Conservation (phyloP, 2,329 filamentous ascomycete genomes). For the Gaeumannomyces tritici region DNA sequence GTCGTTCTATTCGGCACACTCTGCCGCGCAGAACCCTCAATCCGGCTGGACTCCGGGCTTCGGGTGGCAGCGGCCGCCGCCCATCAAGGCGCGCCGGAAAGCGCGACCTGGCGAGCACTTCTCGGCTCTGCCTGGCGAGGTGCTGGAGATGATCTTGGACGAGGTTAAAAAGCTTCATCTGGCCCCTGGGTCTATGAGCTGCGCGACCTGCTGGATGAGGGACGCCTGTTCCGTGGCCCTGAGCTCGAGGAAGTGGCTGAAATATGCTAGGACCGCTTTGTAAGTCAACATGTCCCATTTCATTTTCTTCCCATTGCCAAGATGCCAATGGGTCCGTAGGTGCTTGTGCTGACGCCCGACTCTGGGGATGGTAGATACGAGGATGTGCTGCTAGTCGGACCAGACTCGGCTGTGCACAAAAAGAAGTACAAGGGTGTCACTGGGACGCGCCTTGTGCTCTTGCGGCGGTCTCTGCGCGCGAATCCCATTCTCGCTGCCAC, state of each 20-base stretch:
- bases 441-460: slow-evolving; percentile 42
- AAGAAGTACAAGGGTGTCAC: slow-evolving; percentile 41
- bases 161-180: slow-evolving; percentile 44
- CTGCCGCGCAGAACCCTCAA: slow-evolving; percentile 1
- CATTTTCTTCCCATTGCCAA: too few relatives aligned
- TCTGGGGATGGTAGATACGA: slow-evolving; percentile 27
- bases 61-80: slow-evolving; percentile 20
- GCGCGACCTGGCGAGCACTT: slow-evolving; percentile 41
- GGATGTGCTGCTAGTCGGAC: slow-evolving; percentile 47
- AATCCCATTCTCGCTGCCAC: slow-evolving; percentile 42
- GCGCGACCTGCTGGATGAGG: slow-evolving; percentile 57
- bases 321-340: too few relatives aligned
- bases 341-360: not conserved
- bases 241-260: slow-evolving; percentile 40
- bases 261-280: slow-evolving; percentile 39
- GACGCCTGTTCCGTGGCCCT: slow-evolving; percentile 43
- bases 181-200: slow-evolving; percentile 36
- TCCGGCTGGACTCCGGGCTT: slow-evolving; percentile 7
- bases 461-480: slow-evolving; percentile 46
- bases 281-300: not conserved
- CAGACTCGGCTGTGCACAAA: slow-evolving; percentile 38
- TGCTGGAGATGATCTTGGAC: slow-evolving; percentile 45
- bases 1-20: slow-evolving; percentile 9
- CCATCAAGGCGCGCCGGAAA: slow-evolving; percentile 23
- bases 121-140: slow-evolving; percentile 45